Evolutionary conservation across 202 grass and related monocot species (phyloP), one percentile per base, ranked within the genome.

Genomic region (Tripidium arundinaceum): DNA sequence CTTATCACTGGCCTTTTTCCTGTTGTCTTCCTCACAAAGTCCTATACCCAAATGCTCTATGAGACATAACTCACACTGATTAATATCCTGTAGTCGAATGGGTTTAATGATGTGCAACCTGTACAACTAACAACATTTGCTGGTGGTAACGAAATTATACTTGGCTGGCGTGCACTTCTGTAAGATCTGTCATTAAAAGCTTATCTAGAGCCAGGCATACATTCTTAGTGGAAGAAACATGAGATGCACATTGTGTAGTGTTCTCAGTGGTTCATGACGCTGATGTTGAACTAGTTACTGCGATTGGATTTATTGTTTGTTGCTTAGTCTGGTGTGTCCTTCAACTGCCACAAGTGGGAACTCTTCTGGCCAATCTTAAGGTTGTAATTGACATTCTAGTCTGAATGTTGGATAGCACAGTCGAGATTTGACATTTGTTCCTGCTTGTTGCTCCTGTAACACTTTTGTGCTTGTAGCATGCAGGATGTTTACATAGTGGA

Each of bases 141-240:
- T 84, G 2, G 5, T 42, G 33, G 62, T 75, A 55, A 62, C 69
- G 25, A 68, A 65, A 54, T 61, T 68, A 67, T 73, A 43, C 34
- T 69, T 74, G 80, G 19, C 19, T 49, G 18, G 26, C 22, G 2
- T 70, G 41, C 33, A 70, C 7, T 46, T 58, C 8, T 42, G 4
- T 62, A 68, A 25, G 6, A 68, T 72, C 68, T 61, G 27, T 76
- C 6, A 1, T 33, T 57, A 14, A 29, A 76, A n/a, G 68, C 58
- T 70, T 72, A 47, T 27, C 13, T 33, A 77, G 45, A 77, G 37
- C 11, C 57, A 47, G 49, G 4, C 28, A 61, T 40, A 74, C 52
- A 33, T 79, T 83, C 49, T 47, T 64, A 87, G 68, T 83, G 38
- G 62, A 79, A 41, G 29, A 61, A 74, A 43, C 80, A 83, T 83